Percentiles rank a stretch among this genome's conserved stretches.
These are phyloP conservation scores for Pezicula carpinea DNA, from an alignment of 2,329 filamentous ascomycete genomes.

Conservation along the genomic window DNA sequence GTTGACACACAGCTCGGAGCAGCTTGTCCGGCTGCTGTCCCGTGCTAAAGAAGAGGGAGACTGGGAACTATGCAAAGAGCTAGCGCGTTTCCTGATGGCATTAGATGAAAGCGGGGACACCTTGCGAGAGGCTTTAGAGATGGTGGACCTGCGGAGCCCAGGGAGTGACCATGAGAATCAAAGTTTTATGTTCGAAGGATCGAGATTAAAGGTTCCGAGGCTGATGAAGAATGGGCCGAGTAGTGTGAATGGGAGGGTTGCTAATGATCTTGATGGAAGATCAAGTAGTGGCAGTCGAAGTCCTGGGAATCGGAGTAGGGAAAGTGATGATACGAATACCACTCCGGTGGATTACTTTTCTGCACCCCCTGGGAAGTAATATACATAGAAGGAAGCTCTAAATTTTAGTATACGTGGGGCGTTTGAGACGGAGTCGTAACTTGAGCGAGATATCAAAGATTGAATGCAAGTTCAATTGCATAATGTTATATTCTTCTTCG, in stretches of 20 bases:
- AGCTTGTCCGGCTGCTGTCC: conserved; percentile 75
- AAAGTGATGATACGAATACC: not conserved
- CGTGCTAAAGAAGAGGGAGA: conserved; percentile 80
- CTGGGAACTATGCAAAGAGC: conserved; percentile 93
- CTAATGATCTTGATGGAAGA: conserved; percentile 27
- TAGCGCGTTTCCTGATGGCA: conserved; percentile 90
- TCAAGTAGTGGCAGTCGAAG: conserved; percentile 20
- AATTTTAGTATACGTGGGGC: too few species aligned
- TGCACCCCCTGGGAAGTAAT: not conserved
- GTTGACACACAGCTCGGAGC: conserved; percentile 63
- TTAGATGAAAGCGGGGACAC: conserved; percentile 84
- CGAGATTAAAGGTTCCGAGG: conserved; percentile 26
- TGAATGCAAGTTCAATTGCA: too few species aligned
- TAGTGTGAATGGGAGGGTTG: conserved; percentile 29
- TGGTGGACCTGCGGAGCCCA: conserved; percentile 45
- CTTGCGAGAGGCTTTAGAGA: conserved; percentile 65
- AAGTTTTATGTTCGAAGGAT: conserved; percentile 35
- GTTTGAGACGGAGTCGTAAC: too few species aligned
- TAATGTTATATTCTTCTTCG: too few species aligned
- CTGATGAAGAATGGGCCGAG: conserved; percentile 5
- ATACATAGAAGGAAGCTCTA: not conserved
- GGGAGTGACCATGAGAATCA: conserved; percentile 26
- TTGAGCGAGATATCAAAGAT: too few species aligned
- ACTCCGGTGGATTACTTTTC: conserved; percentile 20
- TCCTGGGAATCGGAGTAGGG: conserved; percentile 10